phyloP scores from a whole-genome alignment of 83 land plant genomes.

The Isoetes engelmannii region DNA sequence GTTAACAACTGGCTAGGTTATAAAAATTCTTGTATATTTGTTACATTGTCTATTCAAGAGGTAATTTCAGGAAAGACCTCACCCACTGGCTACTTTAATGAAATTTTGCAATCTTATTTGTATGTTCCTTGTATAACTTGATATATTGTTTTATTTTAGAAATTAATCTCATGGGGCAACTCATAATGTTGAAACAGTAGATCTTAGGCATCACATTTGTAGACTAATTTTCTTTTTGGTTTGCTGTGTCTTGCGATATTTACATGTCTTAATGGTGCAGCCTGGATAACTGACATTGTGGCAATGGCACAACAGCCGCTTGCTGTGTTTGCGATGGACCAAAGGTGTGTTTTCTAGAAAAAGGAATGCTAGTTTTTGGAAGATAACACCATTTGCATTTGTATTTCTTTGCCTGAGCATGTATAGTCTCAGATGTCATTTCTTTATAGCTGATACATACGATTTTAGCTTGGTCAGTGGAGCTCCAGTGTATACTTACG shows the following conservation, averaged over 20 bases:
- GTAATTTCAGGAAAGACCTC: background rate
- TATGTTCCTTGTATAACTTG: background rate
- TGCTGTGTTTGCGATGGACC: constrained; percentile 34
- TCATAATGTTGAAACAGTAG: background rate
- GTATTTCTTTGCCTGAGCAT: background rate
- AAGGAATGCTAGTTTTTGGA: background rate
- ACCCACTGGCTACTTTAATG: too few species aligned
- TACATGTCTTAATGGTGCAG: constrained; percentile 15
- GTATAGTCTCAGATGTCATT: background rate
- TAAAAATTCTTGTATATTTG: background rate
- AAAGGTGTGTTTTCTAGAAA: background rate
- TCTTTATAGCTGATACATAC: background rate
- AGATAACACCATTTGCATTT: constrained; percentile 13
- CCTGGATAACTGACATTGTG: constrained; percentile 38
- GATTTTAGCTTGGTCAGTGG: background rate
- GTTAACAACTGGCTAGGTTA: too few species aligned
- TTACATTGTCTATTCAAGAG: too few species aligned
- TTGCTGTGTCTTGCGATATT: background rate
- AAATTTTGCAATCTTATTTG: background rate
- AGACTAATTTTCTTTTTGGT: background rate
- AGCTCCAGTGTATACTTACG: background rate
- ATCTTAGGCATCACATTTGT: background rate
- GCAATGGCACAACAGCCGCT: constrained; percentile 43
- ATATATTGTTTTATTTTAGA: background rate
- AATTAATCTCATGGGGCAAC: background rate